Conservation (phyloP, 176 grass and related monocot species). For the Eleusine coracana region DNA sequence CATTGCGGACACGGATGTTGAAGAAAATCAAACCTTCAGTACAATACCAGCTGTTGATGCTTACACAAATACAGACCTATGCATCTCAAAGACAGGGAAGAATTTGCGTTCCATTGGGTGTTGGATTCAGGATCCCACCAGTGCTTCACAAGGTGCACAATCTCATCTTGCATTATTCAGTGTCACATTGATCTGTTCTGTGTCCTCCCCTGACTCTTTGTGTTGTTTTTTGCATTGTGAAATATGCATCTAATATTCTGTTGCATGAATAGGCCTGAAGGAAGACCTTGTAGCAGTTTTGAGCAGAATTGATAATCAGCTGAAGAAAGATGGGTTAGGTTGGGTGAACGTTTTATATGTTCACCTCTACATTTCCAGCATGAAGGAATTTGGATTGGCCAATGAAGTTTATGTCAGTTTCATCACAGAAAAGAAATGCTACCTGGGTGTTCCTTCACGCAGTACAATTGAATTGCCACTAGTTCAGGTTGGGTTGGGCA, state of each 20-base stretch:
- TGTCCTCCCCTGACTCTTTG: not conserved
- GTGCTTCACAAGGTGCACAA: constrained; percentile 56
- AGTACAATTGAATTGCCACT: constrained; percentile 94
- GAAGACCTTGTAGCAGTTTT: constrained; percentile 72
- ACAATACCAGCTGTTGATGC: constrained; percentile 37
- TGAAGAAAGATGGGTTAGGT: constrained; percentile 68
- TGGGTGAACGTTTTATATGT: constrained; percentile 92
- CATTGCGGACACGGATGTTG: constrained; percentile 27
- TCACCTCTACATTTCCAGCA: constrained; percentile 95
- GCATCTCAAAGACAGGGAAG: constrained; percentile 66
- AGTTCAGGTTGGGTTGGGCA: constrained; percentile 57
- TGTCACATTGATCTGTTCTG: constrained; percentile 16
- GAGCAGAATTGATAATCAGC: constrained; percentile 72
- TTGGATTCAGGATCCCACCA: constrained; percentile 63
- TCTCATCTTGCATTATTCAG: not conserved
- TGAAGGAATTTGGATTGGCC: constrained; percentile 79
- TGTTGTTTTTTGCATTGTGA: constrained; percentile 12
- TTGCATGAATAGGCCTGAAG: constrained; percentile 62
- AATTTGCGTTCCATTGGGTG: constrained; percentile 73
- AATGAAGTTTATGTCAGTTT: constrained; percentile 94
- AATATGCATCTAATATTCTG: constrained; percentile 18
- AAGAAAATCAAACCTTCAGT: constrained; percentile 36
- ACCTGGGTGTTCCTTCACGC: constrained; percentile 84
- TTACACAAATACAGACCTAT: constrained; percentile 39
- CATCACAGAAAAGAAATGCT: constrained; percentile 83